Evolutionary conservation across 1,284 basidiomycete species (phyloP).

Genomic region (Cutaneotrichosporon arboriforme): DNA sequence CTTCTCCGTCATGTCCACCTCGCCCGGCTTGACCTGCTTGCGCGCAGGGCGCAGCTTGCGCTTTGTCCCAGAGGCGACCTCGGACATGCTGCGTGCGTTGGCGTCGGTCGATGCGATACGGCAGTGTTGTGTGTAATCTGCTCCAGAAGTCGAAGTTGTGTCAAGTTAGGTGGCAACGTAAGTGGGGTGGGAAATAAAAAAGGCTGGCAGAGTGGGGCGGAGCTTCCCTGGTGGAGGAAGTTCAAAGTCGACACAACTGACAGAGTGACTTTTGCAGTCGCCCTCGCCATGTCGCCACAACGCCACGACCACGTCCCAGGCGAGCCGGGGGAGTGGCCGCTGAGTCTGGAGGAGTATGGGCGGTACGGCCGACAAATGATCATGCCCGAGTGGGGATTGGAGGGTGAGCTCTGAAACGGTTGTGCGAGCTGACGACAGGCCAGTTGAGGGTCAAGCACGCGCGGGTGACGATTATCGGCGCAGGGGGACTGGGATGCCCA

Average conservation of each 20-base stretch:
- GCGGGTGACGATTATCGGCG: slow-evolving; percentile 82
- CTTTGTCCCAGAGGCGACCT: slow-evolving; percentile 14
- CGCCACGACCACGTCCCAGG: neutral
- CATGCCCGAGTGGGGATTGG: slow-evolving; percentile 77
- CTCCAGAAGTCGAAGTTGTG: no score
- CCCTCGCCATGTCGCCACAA: neutral
- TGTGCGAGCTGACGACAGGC: slow-evolving; percentile 51
- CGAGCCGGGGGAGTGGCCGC: neutral
- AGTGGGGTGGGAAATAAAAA: neutral
- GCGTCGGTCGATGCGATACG: slow-evolving; percentile 17
- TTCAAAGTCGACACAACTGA: no score
- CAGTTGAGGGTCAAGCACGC: slow-evolving; percentile 74
- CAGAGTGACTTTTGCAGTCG: neutral
- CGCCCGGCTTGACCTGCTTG: slow-evolving; percentile 82
- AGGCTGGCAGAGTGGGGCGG: neutral
- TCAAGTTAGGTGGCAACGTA: neutral
- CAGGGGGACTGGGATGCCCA: slow-evolving; percentile 94
- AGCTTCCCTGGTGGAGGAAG: slow-evolving; percentile 4
- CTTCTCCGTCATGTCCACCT: slow-evolving; percentile 80
- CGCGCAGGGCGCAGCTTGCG: slow-evolving; percentile 60
- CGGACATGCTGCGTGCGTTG: slow-evolving; percentile 21
- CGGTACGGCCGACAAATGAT: slow-evolving; percentile 98
- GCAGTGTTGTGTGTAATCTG: neutral
- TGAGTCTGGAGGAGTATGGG: slow-evolving; percentile 61
- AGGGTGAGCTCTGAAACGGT: slow-evolving; percentile 52